Evolutionary conservation across 106 monocot genomes (phyloP), one percentile per base, ranked within the genome.

Genomic region (Amphibolis antarctica): DNA sequence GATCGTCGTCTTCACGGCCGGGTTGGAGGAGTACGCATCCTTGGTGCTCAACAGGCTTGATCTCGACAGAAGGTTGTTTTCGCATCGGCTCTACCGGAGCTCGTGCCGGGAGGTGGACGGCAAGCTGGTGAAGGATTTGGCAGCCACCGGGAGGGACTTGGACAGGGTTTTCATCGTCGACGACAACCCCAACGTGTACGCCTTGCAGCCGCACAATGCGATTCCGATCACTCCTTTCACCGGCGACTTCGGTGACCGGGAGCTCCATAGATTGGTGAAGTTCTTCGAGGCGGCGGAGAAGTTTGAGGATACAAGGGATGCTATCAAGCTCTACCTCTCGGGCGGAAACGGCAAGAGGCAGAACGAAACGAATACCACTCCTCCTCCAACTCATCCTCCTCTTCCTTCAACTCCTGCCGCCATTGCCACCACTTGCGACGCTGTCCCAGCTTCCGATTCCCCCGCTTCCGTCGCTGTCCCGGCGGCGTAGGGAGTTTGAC

Each of bases 1-100:
- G 63, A 61, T 90, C 12, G 80, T 96, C 14, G 74, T 96, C 18
- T 96, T 90, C 77, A 96, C 96, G 9, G 96, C 96, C 1, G 96
- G 89, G 56, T 47, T 90, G 44, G 60, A 45, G 64, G 89, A 79
- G 72, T 96, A 96, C 63, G 96, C 96, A 0, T 86, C 89, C 11
- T 82, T 84, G 28, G 86, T 96, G n/a, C 79, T 96, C 44, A 82
- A 89, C 74, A 68, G 46, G 19, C 70, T 96, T 5, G 96, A 96
- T 58, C 86, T 86, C 0, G 29, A 17, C 1, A 74, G 77, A 0
- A 65, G 63, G 28, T 0, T 86, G 52, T 71, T 96, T 28, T 21
- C 76, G 27, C 96, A 96, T 77, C 69, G 89, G 45, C 73, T 96
- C 55, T 96, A 90, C 55, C 51, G 96, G 17, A 86, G 84, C 42